phyloP scores from a whole-genome alignment of 2,329 filamentous ascomycete genomes.

The Ceratocystis colombiana region DNA sequence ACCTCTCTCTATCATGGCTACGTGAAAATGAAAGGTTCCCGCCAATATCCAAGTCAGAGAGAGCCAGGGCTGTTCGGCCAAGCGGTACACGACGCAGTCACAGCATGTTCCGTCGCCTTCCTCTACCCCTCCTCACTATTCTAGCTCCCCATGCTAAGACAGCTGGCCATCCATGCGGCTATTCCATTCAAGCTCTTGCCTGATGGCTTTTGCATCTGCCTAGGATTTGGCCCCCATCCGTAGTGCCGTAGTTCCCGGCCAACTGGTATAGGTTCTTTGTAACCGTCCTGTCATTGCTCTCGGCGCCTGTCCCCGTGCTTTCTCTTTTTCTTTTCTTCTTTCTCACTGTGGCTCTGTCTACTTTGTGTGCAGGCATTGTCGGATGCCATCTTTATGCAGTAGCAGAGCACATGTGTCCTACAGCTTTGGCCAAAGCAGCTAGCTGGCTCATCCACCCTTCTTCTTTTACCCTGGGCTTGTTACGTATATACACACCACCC shows the following conservation, averaged over 20 bases:
- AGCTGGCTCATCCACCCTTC: too few relatives aligned
- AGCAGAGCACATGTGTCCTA: too few relatives aligned
- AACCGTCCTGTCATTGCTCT: neutral
- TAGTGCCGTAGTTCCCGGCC: slow-evolving; percentile 1
- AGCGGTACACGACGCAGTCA: neutral
- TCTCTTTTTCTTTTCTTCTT: neutral
- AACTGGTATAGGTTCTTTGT: neutral
- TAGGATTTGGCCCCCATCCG: neutral
- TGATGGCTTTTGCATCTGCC: neutral
- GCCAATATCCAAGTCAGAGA: too few relatives aligned
- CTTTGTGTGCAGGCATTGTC: neutral
- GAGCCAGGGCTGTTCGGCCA: neutral
- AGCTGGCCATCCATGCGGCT: neutral
- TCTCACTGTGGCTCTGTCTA: neutral
- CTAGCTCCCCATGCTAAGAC: neutral
- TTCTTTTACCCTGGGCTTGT: too few relatives aligned
- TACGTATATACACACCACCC: too few relatives aligned
- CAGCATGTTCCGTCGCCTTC: neutral
- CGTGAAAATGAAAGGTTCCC: too few relatives aligned
- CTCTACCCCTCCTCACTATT: neutral
- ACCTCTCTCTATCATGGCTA: neutral
- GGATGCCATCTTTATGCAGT: neutral
- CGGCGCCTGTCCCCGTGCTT: neutral
- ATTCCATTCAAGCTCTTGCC: neutral
- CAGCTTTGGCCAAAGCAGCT: too few relatives aligned